Percentiles rank a stretch among this genome's conserved stretches.
These are phyloP conservation scores for Tephrocybe sp. DNA, from an alignment of 768 basidiomycete species.

Conservation along the genomic window DNA sequence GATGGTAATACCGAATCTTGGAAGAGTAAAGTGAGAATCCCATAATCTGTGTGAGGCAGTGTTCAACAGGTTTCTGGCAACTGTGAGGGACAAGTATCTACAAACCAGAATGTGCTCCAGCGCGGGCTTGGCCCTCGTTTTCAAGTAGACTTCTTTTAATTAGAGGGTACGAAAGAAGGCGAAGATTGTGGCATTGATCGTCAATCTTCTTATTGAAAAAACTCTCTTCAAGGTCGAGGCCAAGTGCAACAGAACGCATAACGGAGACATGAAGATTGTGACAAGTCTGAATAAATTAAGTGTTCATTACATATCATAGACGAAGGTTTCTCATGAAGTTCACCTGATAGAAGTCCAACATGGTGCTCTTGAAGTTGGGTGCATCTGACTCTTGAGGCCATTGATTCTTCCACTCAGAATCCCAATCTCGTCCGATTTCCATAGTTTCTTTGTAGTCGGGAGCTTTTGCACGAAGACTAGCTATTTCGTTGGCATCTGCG, in stretches of 20 bases:
- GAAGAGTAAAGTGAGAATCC: background rate
- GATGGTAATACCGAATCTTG: background rate
- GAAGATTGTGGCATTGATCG: slow-evolving; percentile 77
- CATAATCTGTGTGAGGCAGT: background rate
- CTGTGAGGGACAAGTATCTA: background rate
- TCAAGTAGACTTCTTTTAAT: slow-evolving; percentile 56
- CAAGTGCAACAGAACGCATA: slow-evolving; percentile 86
- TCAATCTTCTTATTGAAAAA: slow-evolving; percentile 78
- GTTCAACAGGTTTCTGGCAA: background rate
- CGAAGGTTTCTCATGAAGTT: slow-evolving; percentile 11
- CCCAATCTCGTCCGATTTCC: slow-evolving; percentile 89
- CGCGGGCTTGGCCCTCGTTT: slow-evolving; percentile 70
- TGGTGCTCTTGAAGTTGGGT: slow-evolving; percentile 67
- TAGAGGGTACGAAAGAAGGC: slow-evolving; percentile 81
- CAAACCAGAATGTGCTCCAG: slow-evolving; percentile 77
- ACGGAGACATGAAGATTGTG: slow-evolving; percentile 72
- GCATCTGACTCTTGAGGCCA: slow-evolving; percentile 69
- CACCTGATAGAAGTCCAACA: slow-evolving; percentile 75
- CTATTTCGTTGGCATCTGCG: slow-evolving; percentile 68
- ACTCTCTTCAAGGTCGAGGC: slow-evolving; percentile 65
- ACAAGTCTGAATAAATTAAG: slow-evolving; percentile 47
- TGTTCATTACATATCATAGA: background rate
- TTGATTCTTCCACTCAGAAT: slow-evolving; percentile 69
- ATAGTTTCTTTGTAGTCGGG: slow-evolving; percentile 85
- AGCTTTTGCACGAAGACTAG: slow-evolving; percentile 64